These are phyloP conservation scores for Acacia concinna DNA, from an alignment of 331 rosid genomes.

Conservation along the genomic window DNA sequence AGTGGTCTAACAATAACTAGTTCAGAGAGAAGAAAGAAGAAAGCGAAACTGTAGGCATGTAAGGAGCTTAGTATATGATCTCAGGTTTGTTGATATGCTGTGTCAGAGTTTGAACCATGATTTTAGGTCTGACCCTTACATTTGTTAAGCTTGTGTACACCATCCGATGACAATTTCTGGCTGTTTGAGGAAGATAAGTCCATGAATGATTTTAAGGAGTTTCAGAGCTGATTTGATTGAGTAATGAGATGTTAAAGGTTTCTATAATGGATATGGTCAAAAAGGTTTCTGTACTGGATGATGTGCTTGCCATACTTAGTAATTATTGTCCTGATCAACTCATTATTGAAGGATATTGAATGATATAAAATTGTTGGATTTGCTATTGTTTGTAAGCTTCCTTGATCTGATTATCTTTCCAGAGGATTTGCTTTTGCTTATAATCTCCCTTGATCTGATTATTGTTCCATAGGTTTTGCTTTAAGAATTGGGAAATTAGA, in stretches of 20 bases:
- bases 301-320: neutral
- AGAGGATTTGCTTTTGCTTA: neutral
- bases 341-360: neutral
- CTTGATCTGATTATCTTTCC: neutral
- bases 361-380: neutral
- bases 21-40: constrained; percentile 15
- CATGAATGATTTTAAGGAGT: constrained; percentile 4
- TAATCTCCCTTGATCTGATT: neutral
- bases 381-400: neutral
- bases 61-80: neutral
- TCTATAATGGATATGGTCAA: neutral
- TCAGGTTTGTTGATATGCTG: neutral
- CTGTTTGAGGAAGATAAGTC: neutral
- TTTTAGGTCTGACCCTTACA: neutral
- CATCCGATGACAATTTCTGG: neutral
- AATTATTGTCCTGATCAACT: neutral
- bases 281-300: neutral
- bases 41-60: neutral
- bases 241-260: neutral
- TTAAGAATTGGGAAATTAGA: neutral
- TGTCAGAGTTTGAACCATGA: constrained; percentile 1
- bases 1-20: constrained; percentile 12
- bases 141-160: constrained; percentile 23
- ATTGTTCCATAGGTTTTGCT: neutral
- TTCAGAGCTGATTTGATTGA: neutral